These are phyloP conservation scores for Thozetella sp. DNA, from an alignment of 495 filamentous ascomycete genomes.

Conservation along the genomic window DNA sequence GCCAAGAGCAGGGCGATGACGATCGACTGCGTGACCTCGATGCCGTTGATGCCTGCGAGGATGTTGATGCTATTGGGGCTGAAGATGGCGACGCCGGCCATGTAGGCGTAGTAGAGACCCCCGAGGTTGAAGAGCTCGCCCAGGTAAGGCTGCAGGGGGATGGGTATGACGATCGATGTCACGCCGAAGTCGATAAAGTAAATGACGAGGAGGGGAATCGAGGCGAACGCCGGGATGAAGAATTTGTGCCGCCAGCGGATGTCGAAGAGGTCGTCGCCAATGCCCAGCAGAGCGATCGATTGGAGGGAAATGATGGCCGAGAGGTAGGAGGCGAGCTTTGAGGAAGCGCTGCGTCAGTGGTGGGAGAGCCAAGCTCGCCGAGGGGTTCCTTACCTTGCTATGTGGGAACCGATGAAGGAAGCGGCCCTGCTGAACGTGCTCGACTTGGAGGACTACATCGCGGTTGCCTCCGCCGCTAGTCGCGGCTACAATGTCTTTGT, in stretches of 20 bases:
- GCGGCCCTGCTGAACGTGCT: constrained; percentile 74
- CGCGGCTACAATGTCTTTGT: constrained; percentile 95
- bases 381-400: constrained; percentile 61
- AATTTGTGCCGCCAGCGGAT: constrained; percentile 99
- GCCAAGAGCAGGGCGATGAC: constrained; percentile 84
- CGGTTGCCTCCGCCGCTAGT: constrained; percentile 93
- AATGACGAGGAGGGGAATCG: constrained; percentile 92
- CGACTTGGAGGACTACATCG: constrained; percentile 71
- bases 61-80: constrained; percentile 99
- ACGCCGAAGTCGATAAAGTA: constrained; percentile 99
- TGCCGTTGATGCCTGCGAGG: constrained; percentile 94
- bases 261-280: constrained; percentile 96
- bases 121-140: constrained; percentile 84
- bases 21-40: constrained; percentile 92
- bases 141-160: constrained; percentile 79
- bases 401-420: constrained; percentile 91
- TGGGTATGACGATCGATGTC: constrained; percentile 88
- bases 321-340: constrained; percentile 88
- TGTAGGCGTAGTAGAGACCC: constrained; percentile 92
- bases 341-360: background rate
- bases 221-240: constrained; percentile 91
- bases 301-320: constrained; percentile 92
- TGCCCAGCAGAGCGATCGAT: constrained; percentile 84
- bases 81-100: constrained; percentile 93
- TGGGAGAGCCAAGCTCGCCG: background rate